Percentiles rank a stretch among this genome's conserved stretches.
Conservation (phyloP, 1,284 basidiomycete genomes). For the Laetiporus sulphureus region DNA sequence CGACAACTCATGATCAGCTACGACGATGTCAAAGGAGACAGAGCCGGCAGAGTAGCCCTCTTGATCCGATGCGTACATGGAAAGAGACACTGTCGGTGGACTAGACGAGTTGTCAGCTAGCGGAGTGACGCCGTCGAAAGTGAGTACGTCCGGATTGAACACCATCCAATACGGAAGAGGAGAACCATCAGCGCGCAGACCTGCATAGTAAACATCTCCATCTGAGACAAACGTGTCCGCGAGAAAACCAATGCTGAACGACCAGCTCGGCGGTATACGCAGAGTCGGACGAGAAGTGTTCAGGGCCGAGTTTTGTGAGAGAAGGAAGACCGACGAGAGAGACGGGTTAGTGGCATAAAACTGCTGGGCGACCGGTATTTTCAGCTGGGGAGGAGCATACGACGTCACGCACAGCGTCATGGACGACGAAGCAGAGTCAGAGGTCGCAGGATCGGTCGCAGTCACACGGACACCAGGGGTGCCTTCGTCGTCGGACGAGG, state of each 20-base stretch:
- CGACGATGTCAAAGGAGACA: slow-evolving; percentile 48
- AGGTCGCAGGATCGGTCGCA: slow-evolving; percentile 42
- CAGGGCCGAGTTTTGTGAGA: slow-evolving; percentile 52
- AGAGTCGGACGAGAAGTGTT: slow-evolving; percentile 50
- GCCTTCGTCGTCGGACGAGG: slow-evolving; percentile 49
- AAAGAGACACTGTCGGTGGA: slow-evolving; percentile 41
- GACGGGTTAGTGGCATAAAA: slow-evolving; percentile 55
- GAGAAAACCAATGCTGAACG: slow-evolving; percentile 85
- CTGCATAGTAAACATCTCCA: slow-evolving; percentile 58
- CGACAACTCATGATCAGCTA: slow-evolving; percentile 62
- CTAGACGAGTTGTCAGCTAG: slow-evolving; percentile 27
- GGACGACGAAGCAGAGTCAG: slow-evolving; percentile 38
- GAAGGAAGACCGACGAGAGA: slow-evolving; percentile 60
- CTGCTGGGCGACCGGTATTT: slow-evolving; percentile 52
- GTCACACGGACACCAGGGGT: slow-evolving; percentile 46
- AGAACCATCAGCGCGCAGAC: slow-evolving; percentile 58
- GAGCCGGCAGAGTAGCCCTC: slow-evolving; percentile 51
- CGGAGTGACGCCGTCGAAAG: slow-evolving; percentile 79
- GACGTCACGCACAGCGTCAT: slow-evolving; percentile 61
- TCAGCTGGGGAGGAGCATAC: slow-evolving; percentile 46
- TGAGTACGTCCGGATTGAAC: slow-evolving; percentile 64
- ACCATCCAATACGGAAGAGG: slow-evolving; percentile 71
- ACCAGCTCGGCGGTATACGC: slow-evolving; percentile 79
- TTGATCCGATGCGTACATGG: slow-evolving; percentile 59
- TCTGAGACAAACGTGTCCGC: slow-evolving; percentile 54